phyloP scores from a whole-genome alignment of 1,284 basidiomycete species.

The Moniliophthora roreri region DNA sequence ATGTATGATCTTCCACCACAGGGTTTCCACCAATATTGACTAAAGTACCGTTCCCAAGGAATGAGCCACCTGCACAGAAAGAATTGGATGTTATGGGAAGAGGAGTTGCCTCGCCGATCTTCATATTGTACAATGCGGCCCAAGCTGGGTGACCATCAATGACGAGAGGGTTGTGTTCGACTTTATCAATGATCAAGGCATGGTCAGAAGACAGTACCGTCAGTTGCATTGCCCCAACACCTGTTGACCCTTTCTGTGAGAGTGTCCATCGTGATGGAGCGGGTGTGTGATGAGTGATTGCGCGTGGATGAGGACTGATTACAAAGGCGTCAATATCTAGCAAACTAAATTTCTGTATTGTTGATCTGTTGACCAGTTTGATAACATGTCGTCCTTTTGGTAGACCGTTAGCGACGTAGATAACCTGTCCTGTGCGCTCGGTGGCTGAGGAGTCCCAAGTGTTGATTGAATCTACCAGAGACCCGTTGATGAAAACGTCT shows the following conservation, averaged over 20 bases:
- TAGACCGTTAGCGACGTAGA: slow-evolving; percentile 63
- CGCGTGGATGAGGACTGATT: slow-evolving; percentile 40
- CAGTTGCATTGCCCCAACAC: slow-evolving; percentile 83
- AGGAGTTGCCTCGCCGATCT: slow-evolving; percentile 61
- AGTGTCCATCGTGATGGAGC: slow-evolving; percentile 40
- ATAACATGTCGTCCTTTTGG: slow-evolving; percentile 54
- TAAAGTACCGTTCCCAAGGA: slow-evolving; percentile 73
- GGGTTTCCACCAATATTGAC: slow-evolving; percentile 80
- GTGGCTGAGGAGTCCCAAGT: slow-evolving; percentile 35
- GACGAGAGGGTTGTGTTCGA: slow-evolving; percentile 79
- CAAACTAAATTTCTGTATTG: slow-evolving; percentile 32
- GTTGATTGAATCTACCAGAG: slow-evolving; percentile 43
- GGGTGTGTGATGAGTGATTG: background rate
- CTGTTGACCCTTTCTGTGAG: slow-evolving; percentile 63
- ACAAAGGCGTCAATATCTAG: slow-evolving; percentile 69
- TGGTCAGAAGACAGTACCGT: slow-evolving; percentile 69
- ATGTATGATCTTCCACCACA: slow-evolving; percentile 60
- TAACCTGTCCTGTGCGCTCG: slow-evolving; percentile 50
- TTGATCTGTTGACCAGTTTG: slow-evolving; percentile 57
- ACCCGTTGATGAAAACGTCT: slow-evolving; percentile 59
- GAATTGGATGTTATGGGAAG: slow-evolving; percentile 75
- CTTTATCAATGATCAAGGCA: slow-evolving; percentile 78
- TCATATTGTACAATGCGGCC: slow-evolving; percentile 72
- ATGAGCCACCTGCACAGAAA: slow-evolving; percentile 85
- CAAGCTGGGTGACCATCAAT: slow-evolving; percentile 77